phyloP scores from a whole-genome alignment of 2,329 filamentous ascomycete species.

The Calonectria pseudoreteaudii region DNA sequence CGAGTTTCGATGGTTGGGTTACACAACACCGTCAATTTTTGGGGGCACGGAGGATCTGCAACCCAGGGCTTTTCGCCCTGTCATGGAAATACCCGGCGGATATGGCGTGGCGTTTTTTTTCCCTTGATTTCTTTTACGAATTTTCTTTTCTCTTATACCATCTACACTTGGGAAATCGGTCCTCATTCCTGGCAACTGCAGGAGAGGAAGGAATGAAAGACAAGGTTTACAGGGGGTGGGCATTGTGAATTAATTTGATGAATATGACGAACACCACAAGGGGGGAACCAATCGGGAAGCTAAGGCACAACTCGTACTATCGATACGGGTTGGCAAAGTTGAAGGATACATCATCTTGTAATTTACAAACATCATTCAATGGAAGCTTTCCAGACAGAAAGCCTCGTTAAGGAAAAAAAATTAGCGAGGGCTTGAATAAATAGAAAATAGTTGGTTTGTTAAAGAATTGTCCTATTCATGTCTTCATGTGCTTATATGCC shows the following conservation, averaged over 20 bases:
- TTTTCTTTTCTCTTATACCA: conserved; percentile 7
- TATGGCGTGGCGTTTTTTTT: conserved; percentile 23
- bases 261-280: conserved; percentile 21
- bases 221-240: neutral
- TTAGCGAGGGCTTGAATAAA: conserved; percentile 21
- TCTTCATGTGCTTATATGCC: conserved; percentile 13
- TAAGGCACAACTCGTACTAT: conserved; percentile 19
- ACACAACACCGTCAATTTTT: neutral
- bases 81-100: conserved; percentile 23
- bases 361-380: conserved; percentile 34
- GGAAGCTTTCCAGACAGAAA: conserved; percentile 28
- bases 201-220: conserved; percentile 10
- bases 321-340: conserved; percentile 25
- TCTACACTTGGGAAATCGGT: neutral
- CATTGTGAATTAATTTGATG: conserved; percentile 16
- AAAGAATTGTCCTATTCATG: conserved; percentile 24
- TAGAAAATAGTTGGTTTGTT: conserved; percentile 32
- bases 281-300: conserved; percentile 24
- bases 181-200: neutral
- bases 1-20: conserved; percentile 20
- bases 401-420: neutral
- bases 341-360: conserved; percentile 44
- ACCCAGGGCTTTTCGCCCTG: conserved; percentile 4
- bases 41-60: conserved; percentile 3
- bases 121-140: neutral